These are phyloP conservation scores for Lipomyces anomalus DNA, from an alignment of 805 yeast genomes.

Conservation along the genomic window DNA sequence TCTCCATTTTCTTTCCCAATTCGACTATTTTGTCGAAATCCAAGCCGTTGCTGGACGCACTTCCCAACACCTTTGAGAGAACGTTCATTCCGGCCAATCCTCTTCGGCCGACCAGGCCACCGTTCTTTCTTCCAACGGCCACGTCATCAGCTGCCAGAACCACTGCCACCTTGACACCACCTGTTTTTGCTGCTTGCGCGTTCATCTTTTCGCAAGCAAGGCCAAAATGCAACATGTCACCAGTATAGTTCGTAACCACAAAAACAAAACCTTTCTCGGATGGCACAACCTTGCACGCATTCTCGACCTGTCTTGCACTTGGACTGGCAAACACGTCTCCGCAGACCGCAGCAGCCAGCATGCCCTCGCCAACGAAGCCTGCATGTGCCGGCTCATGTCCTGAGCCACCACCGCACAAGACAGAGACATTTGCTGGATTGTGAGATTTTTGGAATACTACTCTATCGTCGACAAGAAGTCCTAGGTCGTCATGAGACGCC, in stretches of 20 bases:
- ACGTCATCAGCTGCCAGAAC: constrained; percentile 86
- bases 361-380: constrained; percentile 84
- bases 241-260: constrained; percentile 88
- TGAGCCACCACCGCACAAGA: constrained; percentile 88
- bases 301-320: constrained; percentile 73
- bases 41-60: too few relatives aligned
- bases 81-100: constrained; percentile 88
- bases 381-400: constrained; percentile 96
- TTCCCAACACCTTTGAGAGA: too few relatives aligned
- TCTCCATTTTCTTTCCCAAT: constrained; percentile 55
- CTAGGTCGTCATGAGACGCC: constrained; percentile 39
- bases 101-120: constrained; percentile 88
- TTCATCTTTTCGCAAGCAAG: constrained; percentile 83
- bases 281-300: constrained; percentile 44
- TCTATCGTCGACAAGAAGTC: constrained; percentile 50
- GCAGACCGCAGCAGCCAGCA: constrained; percentile 79
- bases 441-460: constrained; percentile 27
- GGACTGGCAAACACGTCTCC: constrained; percentile 93
- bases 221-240: constrained; percentile 90
- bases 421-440: constrained; percentile 41
- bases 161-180: constrained; percentile 64
- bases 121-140: constrained; percentile 84
- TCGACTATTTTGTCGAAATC: constrained; percentile 47
- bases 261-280: constrained; percentile 54
- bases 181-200: constrained; percentile 70